Evolutionary conservation across 345 rosid species (phyloP), one percentile per base, ranked within the genome.

Genomic region (Salix exigua): DNA sequence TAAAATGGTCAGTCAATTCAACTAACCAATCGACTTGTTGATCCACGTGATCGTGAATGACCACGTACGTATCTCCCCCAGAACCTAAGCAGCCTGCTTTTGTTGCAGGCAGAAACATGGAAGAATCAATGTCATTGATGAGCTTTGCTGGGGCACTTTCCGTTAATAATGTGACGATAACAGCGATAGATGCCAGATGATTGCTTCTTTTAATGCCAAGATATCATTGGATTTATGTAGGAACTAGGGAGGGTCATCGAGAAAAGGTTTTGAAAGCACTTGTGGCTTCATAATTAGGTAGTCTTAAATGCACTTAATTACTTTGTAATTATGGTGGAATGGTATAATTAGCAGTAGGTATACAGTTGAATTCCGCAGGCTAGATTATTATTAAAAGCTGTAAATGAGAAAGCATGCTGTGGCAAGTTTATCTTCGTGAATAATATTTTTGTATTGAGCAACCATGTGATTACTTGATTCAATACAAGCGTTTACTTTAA

Each of bases 41-140:
- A 33, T 33, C 37, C 37, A 33, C 37, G 5, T 33, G 37, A 33
- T 33, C 33, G 30, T 17, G 6, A 44, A 37, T 42, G 76, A 73
- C 46, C 42, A 31, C 44, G 40, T 28, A 31, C 44, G 40, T 28
- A 44, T 11, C 68, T 18, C 18, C 63, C 4, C 44, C 76, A 4
- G 21, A 26, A 12, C 76, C 76, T 3, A 62, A 63, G 35, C 42
- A 74, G 31, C 70, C 70, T 5, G 77, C 62, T 4, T 74, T 44
- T 74, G 12, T 19, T 19, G 26, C 23, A 21, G 12, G 28, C 14
- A n/a, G 64, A 60, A 23, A 12, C 30, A 60, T 60, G 64, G 28
- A 6, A 60, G 28, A 23, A 21, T 14, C 25, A 23, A 60, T 14
- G 23, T 21, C 64, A 19, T 60, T 25, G 26, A 60, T 25, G 28